Evolutionary conservation across 169 alveolate species (phyloP).

Genomic region (Cystoisospora suis): DNA sequence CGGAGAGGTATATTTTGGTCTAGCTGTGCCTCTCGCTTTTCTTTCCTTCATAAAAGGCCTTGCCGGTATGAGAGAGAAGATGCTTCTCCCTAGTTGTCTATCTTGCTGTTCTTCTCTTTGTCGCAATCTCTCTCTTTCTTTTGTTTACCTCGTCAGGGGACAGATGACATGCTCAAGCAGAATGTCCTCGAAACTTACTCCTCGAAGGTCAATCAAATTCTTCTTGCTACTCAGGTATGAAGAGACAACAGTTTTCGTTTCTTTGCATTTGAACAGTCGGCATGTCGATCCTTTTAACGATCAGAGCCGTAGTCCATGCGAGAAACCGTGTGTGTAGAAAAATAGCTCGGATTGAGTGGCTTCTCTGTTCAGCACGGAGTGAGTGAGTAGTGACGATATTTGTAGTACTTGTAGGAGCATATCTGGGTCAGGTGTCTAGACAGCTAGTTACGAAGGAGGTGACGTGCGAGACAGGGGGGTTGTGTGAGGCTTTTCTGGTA

Average conservation of each 20-base stretch:
- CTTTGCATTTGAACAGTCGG: background rate
- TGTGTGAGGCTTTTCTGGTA: too few relatives aligned
- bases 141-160: slow-evolving; percentile 32
- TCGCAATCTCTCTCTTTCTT: background rate
- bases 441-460: too few relatives aligned
- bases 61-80: too few relatives aligned
- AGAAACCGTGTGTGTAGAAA: background rate
- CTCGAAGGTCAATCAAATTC: slow-evolving; percentile 93
- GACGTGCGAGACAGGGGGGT: too few relatives aligned
- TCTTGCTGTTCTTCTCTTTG: background rate
- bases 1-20: too few relatives aligned
- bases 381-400: too few relatives aligned
- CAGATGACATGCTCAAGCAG: slow-evolving; percentile 87
- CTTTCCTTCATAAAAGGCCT: too few relatives aligned
- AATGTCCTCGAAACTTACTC: slow-evolving; percentile 93
- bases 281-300: background rate
- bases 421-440: too few relatives aligned
- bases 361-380: too few relatives aligned
- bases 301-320: background rate
- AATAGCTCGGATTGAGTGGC: background rate
- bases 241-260: slow-evolving; percentile 34
- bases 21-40: too few relatives aligned
- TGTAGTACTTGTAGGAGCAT: too few relatives aligned
- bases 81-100: background rate
- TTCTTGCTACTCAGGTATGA: slow-evolving; percentile 98